Percentiles rank a stretch among this genome's conserved stretches.
These are phyloP conservation scores for Larix sibirica DNA, from an alignment of 83 land plant species.

Conservation along the genomic window DNA sequence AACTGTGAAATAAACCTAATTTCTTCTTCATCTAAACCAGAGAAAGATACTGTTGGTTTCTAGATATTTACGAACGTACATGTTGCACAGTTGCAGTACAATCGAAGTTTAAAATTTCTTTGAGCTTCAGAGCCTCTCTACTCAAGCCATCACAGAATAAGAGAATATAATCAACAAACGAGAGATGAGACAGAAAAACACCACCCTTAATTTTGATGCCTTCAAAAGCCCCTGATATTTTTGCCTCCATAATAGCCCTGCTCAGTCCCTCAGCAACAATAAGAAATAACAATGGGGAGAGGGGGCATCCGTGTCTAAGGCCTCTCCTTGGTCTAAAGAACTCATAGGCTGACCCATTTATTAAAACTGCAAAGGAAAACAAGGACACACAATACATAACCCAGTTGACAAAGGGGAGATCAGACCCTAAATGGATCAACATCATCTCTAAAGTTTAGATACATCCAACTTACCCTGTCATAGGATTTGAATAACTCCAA, in stretches of 20 bases:
- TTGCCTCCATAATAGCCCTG: not conserved
- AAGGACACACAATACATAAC: not conserved
- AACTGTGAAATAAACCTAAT: no score
- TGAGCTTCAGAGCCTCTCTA: not conserved
- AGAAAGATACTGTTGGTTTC: not conserved
- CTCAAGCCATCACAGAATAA: not conserved
- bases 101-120: not conserved
- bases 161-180: not conserved
- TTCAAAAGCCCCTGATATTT: not conserved
- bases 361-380: not conserved
- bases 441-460: not conserved
- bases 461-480: not conserved
- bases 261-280: not conserved
- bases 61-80: not conserved
- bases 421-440: not conserved
- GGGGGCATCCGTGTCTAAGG: not conserved
- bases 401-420: not conserved
- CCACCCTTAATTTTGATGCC: not conserved
- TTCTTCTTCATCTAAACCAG: not conserved
- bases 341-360: not conserved
- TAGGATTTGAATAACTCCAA: not conserved
- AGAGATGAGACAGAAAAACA: not conserved
- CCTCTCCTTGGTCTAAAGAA: not conserved
- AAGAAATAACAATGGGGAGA: not conserved
- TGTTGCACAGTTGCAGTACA: not conserved